Evolutionary conservation across 352 stramenopile species (phyloP), one percentile per base, ranked within the genome.

Genomic region (Phytophthora nicotianae): DNA sequence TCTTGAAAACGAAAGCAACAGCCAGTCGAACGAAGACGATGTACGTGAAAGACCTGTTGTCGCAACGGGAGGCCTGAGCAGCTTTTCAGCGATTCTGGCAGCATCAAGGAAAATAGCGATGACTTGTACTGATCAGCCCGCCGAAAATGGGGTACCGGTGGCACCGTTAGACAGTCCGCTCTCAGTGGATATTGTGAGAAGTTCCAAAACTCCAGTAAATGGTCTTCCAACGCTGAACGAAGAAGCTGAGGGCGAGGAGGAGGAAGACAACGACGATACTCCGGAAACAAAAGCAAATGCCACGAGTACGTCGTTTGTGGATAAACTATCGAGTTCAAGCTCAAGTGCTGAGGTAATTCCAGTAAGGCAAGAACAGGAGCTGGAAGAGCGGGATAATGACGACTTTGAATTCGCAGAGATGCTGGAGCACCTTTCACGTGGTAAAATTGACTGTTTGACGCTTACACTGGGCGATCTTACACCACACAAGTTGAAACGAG

Each of bases 401-500:
- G 66, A 70, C 11, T 20, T 14, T 6, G 60, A 64, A 23, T 68
- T 74, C n/a, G 20, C n/a, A 10, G 61, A 62, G 24, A 81, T 86
- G 71, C 47, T 86, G 3, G 45, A 68, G 32, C 58, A 77, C 16
- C 46, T 86, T 16, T 59, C 52, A 2, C 65, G 50, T 3, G 70
- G 78, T 43, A 37, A 68, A 32, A 24, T 65, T 6, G 72, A 55
- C 14, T 66, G 59, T 6, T 60, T 86, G n/a, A 33, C 35, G 4
- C 65, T 86, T 11, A 70, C 62, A 19, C 24, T 58, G 7, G 43
- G 48, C 32, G 62, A 81, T 38, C 33, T 86, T 16, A 68, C 57
- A 11, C 4, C 32, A 4, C 20, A 37, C 9, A 83, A 79, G 29
- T 47, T 86, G 8, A 29, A 69, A 23, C 62, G 58, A 14, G 54